phyloP scores from a whole-genome alignment of 1,284 basidiomycete species.

The Cronartium quercuum region DNA sequence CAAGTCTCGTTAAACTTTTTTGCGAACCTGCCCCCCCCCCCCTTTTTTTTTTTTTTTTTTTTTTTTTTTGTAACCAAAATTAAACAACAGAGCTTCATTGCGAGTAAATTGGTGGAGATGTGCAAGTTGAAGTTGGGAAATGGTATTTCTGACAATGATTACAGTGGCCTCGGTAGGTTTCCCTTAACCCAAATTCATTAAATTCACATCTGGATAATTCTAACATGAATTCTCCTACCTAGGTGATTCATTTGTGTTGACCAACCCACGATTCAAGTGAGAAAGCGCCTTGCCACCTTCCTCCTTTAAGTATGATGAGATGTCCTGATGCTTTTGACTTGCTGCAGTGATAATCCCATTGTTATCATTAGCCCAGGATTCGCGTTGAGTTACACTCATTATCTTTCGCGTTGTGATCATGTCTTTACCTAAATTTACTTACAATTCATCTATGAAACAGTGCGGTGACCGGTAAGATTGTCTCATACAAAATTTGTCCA shows the following conservation, averaged over 20 bases:
- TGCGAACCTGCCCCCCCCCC: not conserved
- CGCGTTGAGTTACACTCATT: not conserved
- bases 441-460: not conserved
- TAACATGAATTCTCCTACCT: not conserved
- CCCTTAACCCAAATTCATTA: not conserved
- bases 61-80: not conserved
- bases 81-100: conserved; percentile 15
- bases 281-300: not conserved
- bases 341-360: not conserved
- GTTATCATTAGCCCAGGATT: not conserved
- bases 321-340: not conserved
- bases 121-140: conserved; percentile 13
- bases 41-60: not conserved
- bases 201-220: not conserved
- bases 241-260: not conserved
- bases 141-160: conserved; percentile 4
- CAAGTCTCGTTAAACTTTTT: not conserved
- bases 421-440: not conserved
- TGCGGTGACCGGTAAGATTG: not conserved
- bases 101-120: conserved; percentile 25
- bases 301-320: not conserved
- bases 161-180: conserved; percentile 16
- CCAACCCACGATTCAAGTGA: not conserved
- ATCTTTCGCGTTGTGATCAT: not conserved
- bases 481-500: not conserved